These are phyloP conservation scores for Kickxella alabastrina DNA, from an alignment of 192 early-diverging fungal genomes.

Conservation along the genomic window DNA sequence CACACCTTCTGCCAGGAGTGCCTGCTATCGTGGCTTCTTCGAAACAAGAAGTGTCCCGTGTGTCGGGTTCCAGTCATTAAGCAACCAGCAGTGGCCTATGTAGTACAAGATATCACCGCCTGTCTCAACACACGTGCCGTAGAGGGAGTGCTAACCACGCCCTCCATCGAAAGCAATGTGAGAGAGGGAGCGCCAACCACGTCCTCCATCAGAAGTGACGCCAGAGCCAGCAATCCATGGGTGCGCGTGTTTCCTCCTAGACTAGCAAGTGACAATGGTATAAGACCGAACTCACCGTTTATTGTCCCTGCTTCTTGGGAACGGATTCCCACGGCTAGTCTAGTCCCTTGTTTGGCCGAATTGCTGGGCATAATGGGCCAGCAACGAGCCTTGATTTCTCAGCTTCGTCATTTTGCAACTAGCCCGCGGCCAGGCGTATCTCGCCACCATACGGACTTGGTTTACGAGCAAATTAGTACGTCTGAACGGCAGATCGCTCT, in stretches of 20 bases:
- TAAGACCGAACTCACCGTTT: not conserved
- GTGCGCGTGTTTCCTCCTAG: conserved; percentile 15
- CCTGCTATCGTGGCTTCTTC: conserved; percentile 33
- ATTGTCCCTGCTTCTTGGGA: not conserved
- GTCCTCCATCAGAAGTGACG: too few relatives aligned
- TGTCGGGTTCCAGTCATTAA: conserved; percentile 27
- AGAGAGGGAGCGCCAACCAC: too few relatives aligned
- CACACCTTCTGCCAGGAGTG: conserved; percentile 47
- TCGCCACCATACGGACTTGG: too few relatives aligned
- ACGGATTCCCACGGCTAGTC: too few relatives aligned
- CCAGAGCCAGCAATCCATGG: conserved; percentile 27
- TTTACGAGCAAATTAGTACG: too few relatives aligned
- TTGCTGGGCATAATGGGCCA: too few relatives aligned
- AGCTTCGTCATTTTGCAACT: too few relatives aligned
- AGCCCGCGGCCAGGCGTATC: too few relatives aligned
- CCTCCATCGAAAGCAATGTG: too few relatives aligned
- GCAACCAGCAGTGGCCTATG: conserved; percentile 24
- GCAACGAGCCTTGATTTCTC: too few relatives aligned
- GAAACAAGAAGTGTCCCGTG: conserved; percentile 32
- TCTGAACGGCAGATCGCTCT: too few relatives aligned
- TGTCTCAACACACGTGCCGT: conserved; percentile 1
- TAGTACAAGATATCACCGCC: conserved; percentile 21
- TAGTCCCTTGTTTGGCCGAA: too few relatives aligned
- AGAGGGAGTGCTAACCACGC: not conserved
- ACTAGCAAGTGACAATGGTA: not conserved